Evolutionary conservation across 2,329 filamentous ascomycete species (phyloP), one percentile per base, ranked within the genome.

Genomic region (Alternaria brassicae): DNA sequence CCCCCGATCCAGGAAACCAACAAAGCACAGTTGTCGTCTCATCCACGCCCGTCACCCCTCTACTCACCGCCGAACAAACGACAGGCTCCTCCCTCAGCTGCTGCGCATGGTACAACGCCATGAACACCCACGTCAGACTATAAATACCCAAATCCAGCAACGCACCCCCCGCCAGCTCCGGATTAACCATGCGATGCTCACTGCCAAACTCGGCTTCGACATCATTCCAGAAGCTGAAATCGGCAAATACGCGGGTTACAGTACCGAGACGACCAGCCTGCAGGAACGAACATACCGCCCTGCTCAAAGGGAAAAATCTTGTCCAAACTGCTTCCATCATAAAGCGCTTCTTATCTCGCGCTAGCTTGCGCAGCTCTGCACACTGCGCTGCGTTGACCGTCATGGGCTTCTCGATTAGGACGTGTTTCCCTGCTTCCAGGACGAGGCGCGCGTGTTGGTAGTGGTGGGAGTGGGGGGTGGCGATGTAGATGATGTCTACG

Each of bases 381-480:
- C 90, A 83, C 79, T 97, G 93, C 7, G 86, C 82, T 1, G 90
- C 92, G 63, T 90, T 96, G 61, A 94, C 91, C 1, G 92, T 96
- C 69, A 97, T 89, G 0, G 93, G 87, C 83, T 97, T 97, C 79
- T 97, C 93, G 77, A 92, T 96, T 27, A 97, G 85, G 19, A 97
- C 91, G 70, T 94, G 85, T 83, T 96, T 97, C 71, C 91, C 91
- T 6, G 90, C 91, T 65, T 91, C 86, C 39, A 97, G 83, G 37
- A 88, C 90, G n/a, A 96, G 85, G 86, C 93, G 91, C 63, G 88
- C 86, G 79, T 96, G 94, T 77, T 96, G 92, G 81, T 93, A 96
- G 81, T 97, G 93, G 78, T 96, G 93, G 69, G 91, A 93, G 81
- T 96, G 93, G 12, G 93, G 93, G 2, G 93, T 96, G 21, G 92